Base-by-base conservation (phyloP, 2,329 filamentous ascomycete species). In the Colletotrichum eleusines region DNA sequence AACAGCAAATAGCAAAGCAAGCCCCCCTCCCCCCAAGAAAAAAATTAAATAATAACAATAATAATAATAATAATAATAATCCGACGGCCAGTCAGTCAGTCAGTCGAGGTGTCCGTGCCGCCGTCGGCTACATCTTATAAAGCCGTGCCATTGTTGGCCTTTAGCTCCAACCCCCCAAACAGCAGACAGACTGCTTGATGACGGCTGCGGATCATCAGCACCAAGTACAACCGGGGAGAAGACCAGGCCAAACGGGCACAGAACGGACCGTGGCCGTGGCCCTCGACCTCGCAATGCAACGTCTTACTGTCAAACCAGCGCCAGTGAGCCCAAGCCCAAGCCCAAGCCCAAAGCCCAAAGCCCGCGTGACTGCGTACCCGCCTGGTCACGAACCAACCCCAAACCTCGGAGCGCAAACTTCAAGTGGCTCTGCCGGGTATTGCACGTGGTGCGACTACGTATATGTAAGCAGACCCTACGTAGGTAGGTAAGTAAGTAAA, bases 221-320 rank as follows among this genome's bases (percentile, higher is more conserved):
- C 50, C 59, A 63, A 71, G 58, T 64, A 71, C 60, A 51, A 68
- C 46, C 57, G 53, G 51, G 38, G 38, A 53, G 40, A 48, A 69
- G 54, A 70, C 57, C 64, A 63, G 68, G 55, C 64, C 68, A 71
- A 71, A 71, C 68, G 64, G 58, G 58, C 64, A 63, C 64, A 59
- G 69, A 63, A 51, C 64, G 64, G 64, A 50, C 69, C 69, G 64
- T 69, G 64, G 65, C 64, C 64, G 46, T 63, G 64, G 57, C 31
- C 35, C 35, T 54, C 31, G 33, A 48, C 28, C 60, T 63, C 57
- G 58, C 53, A 71, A 71, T 71, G 69, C 69, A 59, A 59, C 50
- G 53, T 63, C 53, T 63, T 51, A 54, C 64, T 63, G 35, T n/a
- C 50, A 69, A 59, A 46, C 58, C 69, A 68, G 60, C 53, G 31